Evolutionary conservation across 805 yeast species (phyloP), one percentile per base, ranked within the genome.

Genomic region (Candida namnaoensis): DNA sequence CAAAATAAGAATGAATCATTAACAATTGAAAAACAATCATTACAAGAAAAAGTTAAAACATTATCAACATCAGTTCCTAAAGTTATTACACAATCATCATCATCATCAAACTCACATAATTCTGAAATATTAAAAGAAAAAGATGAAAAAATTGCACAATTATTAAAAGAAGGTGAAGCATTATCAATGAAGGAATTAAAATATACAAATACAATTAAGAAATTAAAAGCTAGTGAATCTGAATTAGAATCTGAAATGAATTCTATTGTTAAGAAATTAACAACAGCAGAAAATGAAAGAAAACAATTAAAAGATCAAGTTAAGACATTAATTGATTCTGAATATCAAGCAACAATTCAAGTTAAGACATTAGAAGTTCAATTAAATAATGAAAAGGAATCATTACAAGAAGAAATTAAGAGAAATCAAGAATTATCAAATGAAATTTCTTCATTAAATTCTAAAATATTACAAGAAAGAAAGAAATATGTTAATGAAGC

Each of bases 91-190:
- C 30, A 27, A 11, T 7, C 30, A 11, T 7, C 35, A 10, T 11
- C 40, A 9, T 27, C 14, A 14, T 5, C 25, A 34, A 25, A 42
- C 36, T 44, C 56, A 43, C 6, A 47, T 54, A 42, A 50, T 43
- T 47, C 65, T 50, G 47, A 70, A 60, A 42, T 58, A 4, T 9
- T 53, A 19, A 52, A 50, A 36, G 55, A 75, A 60, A 50, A 81
- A 66, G 65, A 88, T 40, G 71, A 66, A 11, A 74, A 78, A 28
- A 78, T 90, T 25, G 72, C 74, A 14, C 79, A 81, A 43, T 62
- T 90, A 27, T 55, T 84, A 54, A 77, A 74, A 41, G 96, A 88
- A 59, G 95, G 95, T 5, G 80, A 82, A 47, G 76, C 72, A 24
- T 61, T 88, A 34, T 78, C 93, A 0, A 71, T 72, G 44, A 79